Percentiles rank a stretch among this genome's conserved stretches.
Conservation (phyloP, 108 stramenopile species). For the Skeletonema grethae region DNA sequence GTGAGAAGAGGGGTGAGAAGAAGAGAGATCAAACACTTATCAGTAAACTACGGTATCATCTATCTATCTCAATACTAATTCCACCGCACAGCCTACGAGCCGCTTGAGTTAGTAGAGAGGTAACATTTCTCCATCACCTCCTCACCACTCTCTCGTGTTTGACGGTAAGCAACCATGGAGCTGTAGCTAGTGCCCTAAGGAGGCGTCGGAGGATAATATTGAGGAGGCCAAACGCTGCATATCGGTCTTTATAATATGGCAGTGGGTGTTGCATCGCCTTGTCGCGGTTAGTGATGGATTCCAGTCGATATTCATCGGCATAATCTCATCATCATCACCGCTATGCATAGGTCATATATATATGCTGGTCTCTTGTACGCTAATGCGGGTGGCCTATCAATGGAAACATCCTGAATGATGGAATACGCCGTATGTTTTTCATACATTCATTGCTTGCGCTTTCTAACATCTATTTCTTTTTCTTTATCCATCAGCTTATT, state of each 20-base stretch:
- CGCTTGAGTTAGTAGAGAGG: not conserved
- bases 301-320: not conserved
- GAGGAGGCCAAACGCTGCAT: not conserved
- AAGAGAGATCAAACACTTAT: not conserved
- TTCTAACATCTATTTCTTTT: constrained; percentile 13
- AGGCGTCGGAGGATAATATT: not conserved
- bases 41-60: not conserved
- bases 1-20: too few relatives aligned
- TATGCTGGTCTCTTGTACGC: not conserved
- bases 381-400: not conserved
- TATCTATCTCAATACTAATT: not conserved
- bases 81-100: not conserved
- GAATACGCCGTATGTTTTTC: not conserved
- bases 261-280: not conserved
- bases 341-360: not conserved
- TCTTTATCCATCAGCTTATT: constrained; percentile 1
- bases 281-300: not conserved
- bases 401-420: not conserved
- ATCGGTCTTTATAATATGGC: not conserved
- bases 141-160: not conserved
- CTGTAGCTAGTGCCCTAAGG: not conserved
- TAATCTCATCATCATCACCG: not conserved
- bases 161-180: constrained; percentile 6
- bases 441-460: not conserved
- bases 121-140: not conserved